Evolutionary conservation across 192 early-diverging fungal species (phyloP), one percentile per base, ranked within the genome.

Genomic region (Fimicolochytrium jonesii): DNA sequence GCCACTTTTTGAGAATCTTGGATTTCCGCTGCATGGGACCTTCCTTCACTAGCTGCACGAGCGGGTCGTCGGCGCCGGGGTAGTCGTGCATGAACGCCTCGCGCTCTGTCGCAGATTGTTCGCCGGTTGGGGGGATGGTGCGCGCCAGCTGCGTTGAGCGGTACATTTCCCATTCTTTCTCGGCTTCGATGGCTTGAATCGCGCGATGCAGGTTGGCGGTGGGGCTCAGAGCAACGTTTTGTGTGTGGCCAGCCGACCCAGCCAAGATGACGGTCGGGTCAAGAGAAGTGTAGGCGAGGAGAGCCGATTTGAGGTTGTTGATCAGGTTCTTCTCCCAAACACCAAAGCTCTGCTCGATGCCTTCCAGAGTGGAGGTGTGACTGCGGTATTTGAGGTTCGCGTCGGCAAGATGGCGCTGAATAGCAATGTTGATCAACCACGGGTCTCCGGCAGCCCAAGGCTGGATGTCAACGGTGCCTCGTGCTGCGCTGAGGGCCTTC

Each of bases 1-100:
- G 43, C 53, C 54, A 66, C 2, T 56, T 43, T 43, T 66, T 66
- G 6, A 56, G 15, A 22, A 56, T 42, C 44, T 66, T 66, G 41
- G 26, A 34, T 43, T 66, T 56, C 18, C 64, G 52, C 32, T 35
- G 37, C 42, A 66, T 15, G 18, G 42, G 54, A 10, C 64, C 64
- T 34, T 57, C 54, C 52, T 66, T 66, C 32, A 48, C 42, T 30
- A 56, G 17, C 30, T 56, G 28, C 30, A 66, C 64, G 18, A 66
- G 32, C 13, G 52, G 42, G 36, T 66, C 64, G 20, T 2, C 26
- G 13, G 34, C 28, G 13, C 64, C 64, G 23, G 41, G 43, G 33
- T 48, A 66, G n/a, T 54, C 61, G 30, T 29, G 11, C n/a, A 26
- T 11, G 39, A 42, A n/a, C 36, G 34, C 37, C 10, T 43, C 20